These are phyloP conservation scores for Coniochaeta sp. DNA, from an alignment of 2,329 filamentous ascomycete genomes.

Conservation along the genomic window DNA sequence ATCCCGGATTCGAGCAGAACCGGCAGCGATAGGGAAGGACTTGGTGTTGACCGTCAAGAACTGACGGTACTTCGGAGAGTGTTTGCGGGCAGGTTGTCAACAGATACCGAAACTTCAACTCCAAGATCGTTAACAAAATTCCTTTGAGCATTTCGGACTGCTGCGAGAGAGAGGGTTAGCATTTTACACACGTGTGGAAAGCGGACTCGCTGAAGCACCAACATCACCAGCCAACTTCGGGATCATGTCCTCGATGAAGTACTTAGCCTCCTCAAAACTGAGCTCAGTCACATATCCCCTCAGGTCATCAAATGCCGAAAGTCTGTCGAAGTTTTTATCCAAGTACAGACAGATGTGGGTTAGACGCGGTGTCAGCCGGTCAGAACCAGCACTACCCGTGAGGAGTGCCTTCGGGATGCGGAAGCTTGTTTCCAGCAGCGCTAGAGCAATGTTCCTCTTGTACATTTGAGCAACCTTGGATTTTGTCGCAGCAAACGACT, in stretches of 20 bases:
- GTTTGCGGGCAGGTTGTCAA: constrained; percentile 29
- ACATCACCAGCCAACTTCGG: constrained; percentile 24
- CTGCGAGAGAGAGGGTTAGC: constrained; percentile 5
- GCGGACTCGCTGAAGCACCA: constrained; percentile 1
- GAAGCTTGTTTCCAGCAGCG: constrained; percentile 22
- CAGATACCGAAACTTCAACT: constrained; percentile 36
- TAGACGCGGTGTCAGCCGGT: constrained; percentile 16
- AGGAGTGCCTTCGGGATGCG: constrained; percentile 13
- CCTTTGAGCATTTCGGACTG: constrained; percentile 9
- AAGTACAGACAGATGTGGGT: constrained; percentile 24
- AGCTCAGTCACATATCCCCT: constrained; percentile 36
- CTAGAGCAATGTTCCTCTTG: constrained; percentile 24
- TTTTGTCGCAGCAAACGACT: constrained; percentile 17
- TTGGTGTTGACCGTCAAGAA: constrained; percentile 13
- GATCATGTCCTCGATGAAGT: constrained; percentile 29
- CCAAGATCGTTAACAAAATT: constrained; percentile 22
- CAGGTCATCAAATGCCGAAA: constrained; percentile 35
- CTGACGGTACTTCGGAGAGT: constrained; percentile 14
- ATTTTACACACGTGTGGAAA: background rate
- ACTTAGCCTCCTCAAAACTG: constrained; percentile 27
- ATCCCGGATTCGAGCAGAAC: constrained; percentile 12
- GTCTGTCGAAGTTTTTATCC: constrained; percentile 21
- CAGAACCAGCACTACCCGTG: constrained; percentile 4
- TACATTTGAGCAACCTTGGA: constrained; percentile 21
- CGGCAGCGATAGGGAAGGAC: constrained; percentile 12